These are phyloP conservation scores for Curvularia sp. DNA, from an alignment of 2,329 filamentous ascomycete genomes.

Conservation along the genomic window DNA sequence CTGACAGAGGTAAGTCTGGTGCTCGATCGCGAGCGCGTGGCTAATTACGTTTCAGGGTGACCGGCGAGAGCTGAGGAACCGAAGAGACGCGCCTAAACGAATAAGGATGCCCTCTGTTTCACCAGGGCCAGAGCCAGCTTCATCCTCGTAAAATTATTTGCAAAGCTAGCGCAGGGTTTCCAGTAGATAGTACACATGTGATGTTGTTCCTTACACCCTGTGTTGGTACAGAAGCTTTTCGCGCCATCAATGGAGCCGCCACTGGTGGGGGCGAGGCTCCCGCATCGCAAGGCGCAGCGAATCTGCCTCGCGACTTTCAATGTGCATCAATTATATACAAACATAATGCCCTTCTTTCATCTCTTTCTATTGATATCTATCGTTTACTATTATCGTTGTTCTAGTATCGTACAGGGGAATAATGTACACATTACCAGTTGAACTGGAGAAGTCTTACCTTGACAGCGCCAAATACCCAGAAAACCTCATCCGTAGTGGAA, in stretches of 20 bases:
- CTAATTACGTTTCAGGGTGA: constrained; percentile 20
- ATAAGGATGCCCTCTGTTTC: constrained; percentile 9
- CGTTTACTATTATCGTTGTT: background rate
- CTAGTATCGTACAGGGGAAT: background rate
- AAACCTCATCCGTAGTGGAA: constrained; percentile 20
- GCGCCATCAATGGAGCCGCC: background rate
- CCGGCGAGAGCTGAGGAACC: constrained; percentile 16
- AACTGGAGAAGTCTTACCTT: constrained; percentile 19
- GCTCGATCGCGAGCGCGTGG: constrained; percentile 1
- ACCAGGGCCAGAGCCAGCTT: constrained; percentile 7
- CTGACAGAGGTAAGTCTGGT: constrained; percentile 21
- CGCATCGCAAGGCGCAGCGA: background rate
- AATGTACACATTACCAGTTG: constrained; percentile 5
- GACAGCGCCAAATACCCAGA: constrained; percentile 20
- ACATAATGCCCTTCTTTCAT: background rate
- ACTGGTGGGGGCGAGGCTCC: background rate
- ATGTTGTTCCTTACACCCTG: background rate
- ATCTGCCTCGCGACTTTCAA: background rate
- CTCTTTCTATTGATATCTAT: background rate
- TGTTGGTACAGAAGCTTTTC: background rate
- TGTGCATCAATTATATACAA: background rate
- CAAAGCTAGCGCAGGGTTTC: background rate
- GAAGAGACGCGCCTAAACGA: constrained; percentile 12
- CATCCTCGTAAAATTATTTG: background rate
- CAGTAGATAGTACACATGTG: background rate